These are phyloP conservation scores for Diaporthe nobilis DNA, from an alignment of 2,329 filamentous ascomycete species.

Conservation along the genomic window DNA sequence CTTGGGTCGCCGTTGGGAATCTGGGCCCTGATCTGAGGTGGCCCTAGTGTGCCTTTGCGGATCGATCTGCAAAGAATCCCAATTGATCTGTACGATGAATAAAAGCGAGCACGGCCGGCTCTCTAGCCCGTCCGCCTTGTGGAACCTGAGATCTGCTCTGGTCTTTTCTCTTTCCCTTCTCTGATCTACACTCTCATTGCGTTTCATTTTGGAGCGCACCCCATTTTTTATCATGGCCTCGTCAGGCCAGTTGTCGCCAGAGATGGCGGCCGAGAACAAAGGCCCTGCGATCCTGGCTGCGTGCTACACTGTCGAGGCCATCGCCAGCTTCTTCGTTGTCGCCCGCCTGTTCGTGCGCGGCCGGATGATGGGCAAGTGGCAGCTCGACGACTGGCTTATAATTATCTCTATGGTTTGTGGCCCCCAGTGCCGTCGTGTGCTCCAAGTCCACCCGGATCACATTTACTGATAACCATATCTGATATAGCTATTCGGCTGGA, in stretches of 20 bases:
- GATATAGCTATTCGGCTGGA: constrained; percentile 50
- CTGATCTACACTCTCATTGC: constrained; percentile 1
- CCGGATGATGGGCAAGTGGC: constrained; percentile 50
- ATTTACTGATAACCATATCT: background rate
- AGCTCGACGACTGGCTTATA: constrained; percentile 56
- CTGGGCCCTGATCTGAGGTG: constrained; percentile 15
- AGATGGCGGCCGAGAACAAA: constrained; percentile 48
- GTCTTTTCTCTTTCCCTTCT: background rate
- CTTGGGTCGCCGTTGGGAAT: background rate
- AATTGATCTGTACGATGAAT: background rate
- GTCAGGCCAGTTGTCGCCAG: constrained; percentile 26
- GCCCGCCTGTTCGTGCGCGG: constrained; percentile 53
- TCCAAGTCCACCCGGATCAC: background rate
- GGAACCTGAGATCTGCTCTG: constrained; percentile 20
- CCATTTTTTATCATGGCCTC: constrained; percentile 1
- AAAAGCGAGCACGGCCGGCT: constrained; percentile 28
- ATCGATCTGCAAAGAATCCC: constrained; percentile 7
- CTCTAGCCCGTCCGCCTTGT: background rate
- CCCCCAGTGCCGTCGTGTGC: background rate
- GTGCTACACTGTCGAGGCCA: constrained; percentile 49
- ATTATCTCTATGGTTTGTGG: constrained; percentile 49
- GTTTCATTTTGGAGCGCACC: background rate
- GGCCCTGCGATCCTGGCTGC: constrained; percentile 52
- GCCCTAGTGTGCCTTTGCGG: constrained; percentile 17
- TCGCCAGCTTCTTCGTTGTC: constrained; percentile 51